A percentile compares a stretch with the other conserved stretches of the same genome.
Evolutionary conservation across 176 grass and related monocot species (phyloP).

Genomic region (Dactylis glomerata): DNA sequence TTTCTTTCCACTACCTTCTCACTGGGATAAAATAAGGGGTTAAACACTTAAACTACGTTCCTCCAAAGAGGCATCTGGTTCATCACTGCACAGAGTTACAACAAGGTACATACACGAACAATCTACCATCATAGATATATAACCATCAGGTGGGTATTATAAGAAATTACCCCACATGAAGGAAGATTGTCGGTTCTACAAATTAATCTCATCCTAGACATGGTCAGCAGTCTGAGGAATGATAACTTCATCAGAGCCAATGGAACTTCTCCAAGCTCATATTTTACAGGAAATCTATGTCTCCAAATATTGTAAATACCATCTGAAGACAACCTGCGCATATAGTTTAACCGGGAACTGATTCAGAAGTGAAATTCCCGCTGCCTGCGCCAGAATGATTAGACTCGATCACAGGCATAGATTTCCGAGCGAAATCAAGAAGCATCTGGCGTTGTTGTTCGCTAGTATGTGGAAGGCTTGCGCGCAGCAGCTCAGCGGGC

Average conservation of each 20-base stretch:
- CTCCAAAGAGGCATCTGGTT: not conserved
- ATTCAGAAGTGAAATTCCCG: slow-evolving; percentile 43
- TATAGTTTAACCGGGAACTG: slow-evolving; percentile 45
- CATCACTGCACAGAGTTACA: slow-evolving; percentile 37
- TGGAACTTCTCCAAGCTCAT: slow-evolving; percentile 35
- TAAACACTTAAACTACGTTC: slow-evolving; percentile 5
- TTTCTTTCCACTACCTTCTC: slow-evolving; percentile 13
- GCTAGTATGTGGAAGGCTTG: slow-evolving; percentile 88
- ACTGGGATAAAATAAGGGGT: not conserved
- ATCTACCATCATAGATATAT: slow-evolving; percentile 17
- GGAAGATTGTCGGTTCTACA: not conserved
- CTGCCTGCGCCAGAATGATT: slow-evolving; percentile 26
- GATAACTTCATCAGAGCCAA: slow-evolving; percentile 32
- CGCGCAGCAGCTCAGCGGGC: slow-evolving; percentile 72
- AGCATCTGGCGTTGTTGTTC: slow-evolving; percentile 72
- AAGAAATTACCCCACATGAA: slow-evolving; percentile 19
- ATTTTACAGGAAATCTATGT: slow-evolving; percentile 1
- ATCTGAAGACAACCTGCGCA: slow-evolving; percentile 25
- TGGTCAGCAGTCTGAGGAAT: slow-evolving; percentile 13
- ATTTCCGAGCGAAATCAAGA: slow-evolving; percentile 74
- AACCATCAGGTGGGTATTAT: slow-evolving; percentile 9
- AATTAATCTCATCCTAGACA: slow-evolving; percentile 37
- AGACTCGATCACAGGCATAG: slow-evolving; percentile 47
- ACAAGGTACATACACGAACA: slow-evolving; percentile 38
- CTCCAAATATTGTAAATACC: slow-evolving; percentile 21